Percentiles rank a stretch among this genome's conserved stretches.
Evolutionary conservation across 129 eudicot species (phyloP).

Genomic region (Apium graveolens): DNA sequence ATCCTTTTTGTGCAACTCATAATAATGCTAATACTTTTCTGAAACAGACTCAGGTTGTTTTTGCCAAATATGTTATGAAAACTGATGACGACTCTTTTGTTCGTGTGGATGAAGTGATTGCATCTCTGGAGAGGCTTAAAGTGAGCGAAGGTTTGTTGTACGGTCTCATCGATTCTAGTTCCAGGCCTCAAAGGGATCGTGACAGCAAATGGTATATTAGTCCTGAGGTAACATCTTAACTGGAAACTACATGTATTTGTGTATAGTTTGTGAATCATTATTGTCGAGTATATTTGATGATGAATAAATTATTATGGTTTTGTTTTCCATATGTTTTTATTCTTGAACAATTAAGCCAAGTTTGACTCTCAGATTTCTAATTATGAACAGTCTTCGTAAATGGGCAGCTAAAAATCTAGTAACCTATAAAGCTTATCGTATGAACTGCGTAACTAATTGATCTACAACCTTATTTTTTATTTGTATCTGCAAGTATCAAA

Average conservation of each 20-base stretch:
- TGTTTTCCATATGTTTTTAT: not conserved
- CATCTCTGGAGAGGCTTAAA: conserved; percentile 8
- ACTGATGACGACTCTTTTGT: conserved; percentile 35
- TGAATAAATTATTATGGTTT: not conserved
- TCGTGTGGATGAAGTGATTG: conserved; percentile 26
- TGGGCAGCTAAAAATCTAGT: not conserved
- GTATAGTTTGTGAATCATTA: not conserved
- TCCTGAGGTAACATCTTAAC: conserved; percentile 16
- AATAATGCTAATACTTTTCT: not conserved
- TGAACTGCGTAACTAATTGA: not conserved
- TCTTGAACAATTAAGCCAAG: not conserved
- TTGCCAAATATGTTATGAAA: conserved; percentile 29
- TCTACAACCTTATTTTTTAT: not conserved
- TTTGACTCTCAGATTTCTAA: not conserved
- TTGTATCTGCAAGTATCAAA: not conserved
- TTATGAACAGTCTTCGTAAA: not conserved
- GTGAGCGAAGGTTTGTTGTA: conserved; percentile 13
- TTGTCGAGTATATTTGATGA: not conserved
- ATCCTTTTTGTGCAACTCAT: not conserved
- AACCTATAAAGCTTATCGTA: not conserved
- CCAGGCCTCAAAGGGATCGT: conserved; percentile 19
- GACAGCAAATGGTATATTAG: conserved; percentile 31
- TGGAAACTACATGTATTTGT: not conserved
- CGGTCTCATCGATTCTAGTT: conserved; percentile 21
- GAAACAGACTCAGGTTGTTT: conserved; percentile 18